Percentiles rank a stretch among this genome's conserved stretches.
These are phyloP conservation scores for Trichoderma sp. DNA, from an alignment of 2,329 filamentous ascomycete species.

Conservation along the genomic window DNA sequence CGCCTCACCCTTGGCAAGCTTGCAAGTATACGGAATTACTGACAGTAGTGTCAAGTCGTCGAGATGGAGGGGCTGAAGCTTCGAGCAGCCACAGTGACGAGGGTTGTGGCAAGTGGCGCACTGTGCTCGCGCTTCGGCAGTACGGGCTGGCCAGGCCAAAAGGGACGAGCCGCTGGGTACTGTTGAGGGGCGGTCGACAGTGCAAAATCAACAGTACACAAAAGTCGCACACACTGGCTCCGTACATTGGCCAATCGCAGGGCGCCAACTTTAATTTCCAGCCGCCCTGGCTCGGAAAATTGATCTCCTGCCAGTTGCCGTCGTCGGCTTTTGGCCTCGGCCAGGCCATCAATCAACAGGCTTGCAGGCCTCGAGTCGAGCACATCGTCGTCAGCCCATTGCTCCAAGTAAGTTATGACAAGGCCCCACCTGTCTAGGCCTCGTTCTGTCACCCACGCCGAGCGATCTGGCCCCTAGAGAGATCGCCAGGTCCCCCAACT, in stretches of 20 bases:
- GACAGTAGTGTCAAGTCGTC: not conserved
- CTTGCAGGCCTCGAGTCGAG: not conserved
- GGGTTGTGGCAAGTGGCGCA: not conserved
- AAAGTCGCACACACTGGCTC: not conserved
- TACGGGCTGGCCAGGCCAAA: not conserved
- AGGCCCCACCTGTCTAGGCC: constrained; percentile 14
- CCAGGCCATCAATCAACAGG: not conserved
- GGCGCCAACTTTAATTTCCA: constrained; percentile 15
- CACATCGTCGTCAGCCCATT: constrained; percentile 1
- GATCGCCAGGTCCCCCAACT: constrained; percentile 19
- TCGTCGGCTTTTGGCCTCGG: constrained; percentile 10
- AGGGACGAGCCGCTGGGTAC: not conserved
- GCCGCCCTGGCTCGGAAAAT: constrained; percentile 15
- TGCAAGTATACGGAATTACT: not conserved
- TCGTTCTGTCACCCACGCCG: constrained; percentile 15
- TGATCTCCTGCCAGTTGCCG: constrained; percentile 14
- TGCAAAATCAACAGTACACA: not conserved
- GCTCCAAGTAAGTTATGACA: constrained; percentile 6
- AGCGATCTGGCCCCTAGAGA: constrained; percentile 21
- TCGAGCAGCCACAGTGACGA: constrained; percentile 2
- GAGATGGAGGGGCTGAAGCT: constrained; percentile 17
- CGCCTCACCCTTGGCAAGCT: not conserved
- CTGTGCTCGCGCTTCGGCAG: constrained; percentile 4
- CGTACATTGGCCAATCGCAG: constrained; percentile 16
- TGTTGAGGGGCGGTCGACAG: not conserved